Percentiles rank a stretch among this genome's conserved stretches.
Conservation (phyloP, 306 rosid species). For the Coriaria nepalensis region DNA sequence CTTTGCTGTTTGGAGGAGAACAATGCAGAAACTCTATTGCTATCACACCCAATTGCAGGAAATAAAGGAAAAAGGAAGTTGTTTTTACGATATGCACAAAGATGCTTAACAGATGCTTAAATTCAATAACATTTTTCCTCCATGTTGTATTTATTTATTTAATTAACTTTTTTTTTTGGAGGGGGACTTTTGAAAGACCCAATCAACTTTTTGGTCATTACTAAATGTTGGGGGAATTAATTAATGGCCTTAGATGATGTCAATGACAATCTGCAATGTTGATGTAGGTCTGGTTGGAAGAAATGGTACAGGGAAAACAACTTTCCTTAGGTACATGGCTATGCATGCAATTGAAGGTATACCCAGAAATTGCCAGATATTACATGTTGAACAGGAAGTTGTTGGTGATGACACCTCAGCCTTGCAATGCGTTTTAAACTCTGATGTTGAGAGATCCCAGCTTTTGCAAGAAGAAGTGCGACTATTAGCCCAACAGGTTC, state of each 20-base stretch:
- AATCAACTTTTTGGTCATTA: background rate
- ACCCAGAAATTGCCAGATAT: slow-evolving; percentile 81
- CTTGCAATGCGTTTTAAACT: slow-evolving; percentile 86
- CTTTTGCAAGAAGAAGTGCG: slow-evolving; percentile 71
- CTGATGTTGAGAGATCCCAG: slow-evolving; percentile 78
- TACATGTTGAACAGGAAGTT: slow-evolving; percentile 97
- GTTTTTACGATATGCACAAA: no score
- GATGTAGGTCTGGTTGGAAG: slow-evolving; percentile 85
- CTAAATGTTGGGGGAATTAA: no score
- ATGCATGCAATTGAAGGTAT: slow-evolving; percentile 97
- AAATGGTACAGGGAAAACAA: slow-evolving; percentile 93
- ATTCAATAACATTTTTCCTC: no score
- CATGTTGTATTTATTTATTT: no score
- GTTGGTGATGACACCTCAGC: slow-evolving; percentile 74
- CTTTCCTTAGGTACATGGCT: slow-evolving; percentile 95
- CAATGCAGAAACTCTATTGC: no score
- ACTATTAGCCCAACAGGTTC: slow-evolving; percentile 62
- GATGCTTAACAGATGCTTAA: no score
- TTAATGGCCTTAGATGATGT: slow-evolving; percentile 6
- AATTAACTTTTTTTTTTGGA: no score
- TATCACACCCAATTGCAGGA: no score
- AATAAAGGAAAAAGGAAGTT: no score
- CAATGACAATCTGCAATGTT: background rate
- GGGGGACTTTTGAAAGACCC: background rate
- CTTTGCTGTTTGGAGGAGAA: no score